Evolutionary conservation across 2,329 filamentous ascomycete genomes (phyloP).

Genomic region (Xylariales sp.): DNA sequence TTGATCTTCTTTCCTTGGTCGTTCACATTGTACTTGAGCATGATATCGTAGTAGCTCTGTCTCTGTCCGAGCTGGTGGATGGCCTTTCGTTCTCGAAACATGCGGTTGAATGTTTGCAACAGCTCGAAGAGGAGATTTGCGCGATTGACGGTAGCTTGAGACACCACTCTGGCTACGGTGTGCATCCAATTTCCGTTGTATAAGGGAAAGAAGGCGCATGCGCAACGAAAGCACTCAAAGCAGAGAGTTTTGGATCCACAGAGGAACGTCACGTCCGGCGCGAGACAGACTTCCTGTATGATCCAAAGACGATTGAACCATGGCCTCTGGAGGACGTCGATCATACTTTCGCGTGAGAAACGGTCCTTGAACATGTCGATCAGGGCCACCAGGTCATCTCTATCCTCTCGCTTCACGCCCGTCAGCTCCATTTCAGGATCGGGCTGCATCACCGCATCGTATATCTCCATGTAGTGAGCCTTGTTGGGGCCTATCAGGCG

Average conservation of each 20-base stretch:
- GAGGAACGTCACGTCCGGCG: constrained; percentile 10
- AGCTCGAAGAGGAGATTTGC: constrained; percentile 20
- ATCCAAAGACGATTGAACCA: constrained; percentile 31
- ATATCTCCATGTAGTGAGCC: constrained; percentile 19
- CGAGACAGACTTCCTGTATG: constrained; percentile 27
- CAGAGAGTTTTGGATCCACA: constrained; percentile 13
- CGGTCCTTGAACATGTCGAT: background rate
- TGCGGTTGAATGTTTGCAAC: constrained; percentile 16
- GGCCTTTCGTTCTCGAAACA: constrained; percentile 25
- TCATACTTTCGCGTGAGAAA: constrained; percentile 10
- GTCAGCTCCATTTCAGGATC: constrained; percentile 12
- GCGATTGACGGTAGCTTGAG: constrained; percentile 11
- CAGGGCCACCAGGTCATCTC: constrained; percentile 20
- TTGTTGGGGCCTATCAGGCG: constrained; percentile 20
- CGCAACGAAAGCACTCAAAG: constrained; percentile 13
- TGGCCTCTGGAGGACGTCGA: constrained; percentile 21
- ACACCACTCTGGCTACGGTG: constrained; percentile 6
- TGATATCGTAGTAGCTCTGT: background rate
- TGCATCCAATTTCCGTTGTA: constrained; percentile 18
- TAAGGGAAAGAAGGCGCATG: background rate
- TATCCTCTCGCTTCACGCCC: constrained; percentile 17
- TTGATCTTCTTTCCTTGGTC: background rate
- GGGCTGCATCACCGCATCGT: constrained; percentile 25
- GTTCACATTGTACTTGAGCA: background rate
- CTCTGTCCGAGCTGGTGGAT: constrained; percentile 19